Conservation (phyloP, 352 stramenopile genomes). For the Globisporangium acanthophoron region DNA sequence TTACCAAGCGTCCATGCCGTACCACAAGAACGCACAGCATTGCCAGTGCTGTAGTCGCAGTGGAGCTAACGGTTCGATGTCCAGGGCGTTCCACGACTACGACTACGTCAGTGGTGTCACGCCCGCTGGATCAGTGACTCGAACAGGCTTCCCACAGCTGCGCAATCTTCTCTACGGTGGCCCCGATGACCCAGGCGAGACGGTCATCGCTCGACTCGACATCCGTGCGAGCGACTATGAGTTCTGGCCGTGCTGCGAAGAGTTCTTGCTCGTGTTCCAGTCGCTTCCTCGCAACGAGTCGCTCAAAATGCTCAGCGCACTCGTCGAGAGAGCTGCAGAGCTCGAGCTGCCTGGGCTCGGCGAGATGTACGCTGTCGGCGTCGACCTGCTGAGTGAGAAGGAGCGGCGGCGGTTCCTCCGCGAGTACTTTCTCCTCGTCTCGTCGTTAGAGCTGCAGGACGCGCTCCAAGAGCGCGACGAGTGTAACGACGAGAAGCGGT, state of each 20-base stretch:
- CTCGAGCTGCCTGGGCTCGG: conserved; percentile 30
- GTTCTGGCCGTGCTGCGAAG: conserved; percentile 31
- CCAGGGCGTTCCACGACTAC: neutral
- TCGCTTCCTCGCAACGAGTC: conserved; percentile 30
- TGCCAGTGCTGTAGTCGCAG: neutral
- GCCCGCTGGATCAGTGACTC: neutral
- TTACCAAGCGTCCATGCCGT: conserved; percentile 17
- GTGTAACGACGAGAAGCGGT: conserved; percentile 50
- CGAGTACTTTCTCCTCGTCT: conserved; percentile 58
- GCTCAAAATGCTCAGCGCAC: conserved; percentile 22
- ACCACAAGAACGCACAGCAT: conserved; percentile 16
- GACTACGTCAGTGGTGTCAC: neutral
- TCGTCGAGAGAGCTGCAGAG: conserved; percentile 37
- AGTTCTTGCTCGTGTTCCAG: conserved; percentile 47
- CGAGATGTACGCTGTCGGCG: conserved; percentile 31
- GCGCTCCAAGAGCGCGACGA: conserved; percentile 44
- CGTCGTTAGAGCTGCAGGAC: conserved; percentile 42
- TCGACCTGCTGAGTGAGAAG: conserved; percentile 37
- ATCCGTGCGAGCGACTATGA: conserved; percentile 33
- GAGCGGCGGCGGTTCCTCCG: conserved; percentile 40
- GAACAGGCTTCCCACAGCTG: conserved; percentile 17
- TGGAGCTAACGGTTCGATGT: neutral
- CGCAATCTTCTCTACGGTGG: conserved; percentile 20
- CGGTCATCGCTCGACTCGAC: conserved; percentile 12
- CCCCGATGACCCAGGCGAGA: neutral